Evolutionary conservation across 768 basidiomycete genomes (phyloP).

Genomic region (Boletus eberwhitei): DNA sequence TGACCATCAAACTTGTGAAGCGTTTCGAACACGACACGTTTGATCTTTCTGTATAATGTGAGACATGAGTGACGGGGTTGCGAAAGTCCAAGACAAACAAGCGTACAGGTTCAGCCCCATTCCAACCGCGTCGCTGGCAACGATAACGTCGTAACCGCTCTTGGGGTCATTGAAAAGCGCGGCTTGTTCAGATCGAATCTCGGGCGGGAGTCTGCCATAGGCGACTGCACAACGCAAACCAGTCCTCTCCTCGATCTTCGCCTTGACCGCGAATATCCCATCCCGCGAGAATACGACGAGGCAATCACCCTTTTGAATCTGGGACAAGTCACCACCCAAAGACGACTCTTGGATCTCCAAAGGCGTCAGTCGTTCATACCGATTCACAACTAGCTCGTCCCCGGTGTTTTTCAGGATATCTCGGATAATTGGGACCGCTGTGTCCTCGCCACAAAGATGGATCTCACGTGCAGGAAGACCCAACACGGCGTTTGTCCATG

Average conservation of each 20-base stretch:
- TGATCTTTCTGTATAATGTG: slow-evolving; percentile 69
- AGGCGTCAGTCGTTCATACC: slow-evolving; percentile 88
- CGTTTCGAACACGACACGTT: slow-evolving; percentile 74
- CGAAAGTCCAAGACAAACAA: background rate
- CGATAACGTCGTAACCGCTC: slow-evolving; percentile 83
- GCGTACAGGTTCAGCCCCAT: slow-evolving; percentile 96
- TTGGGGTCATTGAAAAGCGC: slow-evolving; percentile 82
- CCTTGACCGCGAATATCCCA: slow-evolving; percentile 75
- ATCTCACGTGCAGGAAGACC: slow-evolving; percentile 75
- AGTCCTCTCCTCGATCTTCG: slow-evolving; percentile 63
- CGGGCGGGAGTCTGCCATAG: slow-evolving; percentile 90
- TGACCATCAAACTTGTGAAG: slow-evolving; percentile 65
- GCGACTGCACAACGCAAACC: slow-evolving; percentile 85
- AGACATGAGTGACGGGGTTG: background rate
- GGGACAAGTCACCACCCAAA: slow-evolving; percentile 55
- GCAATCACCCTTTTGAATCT: slow-evolving; percentile 81
- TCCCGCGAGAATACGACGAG: slow-evolving; percentile 80
- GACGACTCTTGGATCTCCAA: slow-evolving; percentile 65
- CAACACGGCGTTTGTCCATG: slow-evolving; percentile 82
- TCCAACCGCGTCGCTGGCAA: slow-evolving; percentile 93
- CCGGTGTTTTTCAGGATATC: slow-evolving; percentile 70
- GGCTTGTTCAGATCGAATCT: slow-evolving; percentile 89
- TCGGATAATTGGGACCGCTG: slow-evolving; percentile 77
- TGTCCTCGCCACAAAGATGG: slow-evolving; percentile 95
- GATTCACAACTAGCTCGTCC: slow-evolving; percentile 74